These are phyloP conservation scores for Sporothrix brunneoviolacea DNA, from an alignment of 2,329 filamentous ascomycete genomes.

Conservation along the genomic window DNA sequence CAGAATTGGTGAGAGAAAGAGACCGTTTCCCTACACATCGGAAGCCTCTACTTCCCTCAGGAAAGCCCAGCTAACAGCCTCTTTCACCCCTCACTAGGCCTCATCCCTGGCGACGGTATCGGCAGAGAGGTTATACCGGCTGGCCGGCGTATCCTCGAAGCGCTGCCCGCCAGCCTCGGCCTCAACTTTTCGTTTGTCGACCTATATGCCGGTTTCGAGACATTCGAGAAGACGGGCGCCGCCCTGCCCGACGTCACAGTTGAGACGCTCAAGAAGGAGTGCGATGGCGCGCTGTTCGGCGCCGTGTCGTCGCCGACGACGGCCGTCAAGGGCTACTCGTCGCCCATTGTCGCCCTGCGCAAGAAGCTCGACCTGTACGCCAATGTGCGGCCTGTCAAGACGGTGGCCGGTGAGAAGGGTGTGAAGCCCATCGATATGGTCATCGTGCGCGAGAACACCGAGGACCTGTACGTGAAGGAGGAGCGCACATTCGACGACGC, in stretches of 20 bases:
- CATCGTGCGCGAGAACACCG: constrained; percentile 97
- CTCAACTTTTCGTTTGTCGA: constrained; percentile 92
- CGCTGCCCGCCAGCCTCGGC: constrained; percentile 81
- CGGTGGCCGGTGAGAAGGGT: constrained; percentile 56
- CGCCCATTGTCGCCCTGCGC: constrained; percentile 91
- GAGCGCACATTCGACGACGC: constrained; percentile 68
- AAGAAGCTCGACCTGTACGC: constrained; percentile 94
- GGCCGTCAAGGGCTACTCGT: constrained; percentile 90
- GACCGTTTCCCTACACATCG: background rate
- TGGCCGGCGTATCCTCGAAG: constrained; percentile 84
- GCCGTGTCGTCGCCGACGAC: constrained; percentile 88
- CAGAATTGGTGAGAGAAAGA: constrained; percentile 52
- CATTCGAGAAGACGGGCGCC: constrained; percentile 81
- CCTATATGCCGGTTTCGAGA: constrained; percentile 87
- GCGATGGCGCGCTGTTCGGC: constrained; percentile 92
- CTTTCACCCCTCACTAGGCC: constrained; percentile 47
- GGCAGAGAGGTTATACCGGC: constrained; percentile 97
- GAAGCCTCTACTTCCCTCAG: background rate
- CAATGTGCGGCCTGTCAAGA: constrained; percentile 95
- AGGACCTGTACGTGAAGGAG: constrained; percentile 97
- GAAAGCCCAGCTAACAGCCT: background rate
- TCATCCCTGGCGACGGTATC: constrained; percentile 97
- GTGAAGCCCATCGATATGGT: constrained; percentile 82
- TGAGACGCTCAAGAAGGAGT: constrained; percentile 79
- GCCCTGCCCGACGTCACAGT: constrained; percentile 90